Evolutionary conservation across 2,329 filamentous ascomycete species (phyloP).

Genomic region (Penicillium verrucosum): DNA sequence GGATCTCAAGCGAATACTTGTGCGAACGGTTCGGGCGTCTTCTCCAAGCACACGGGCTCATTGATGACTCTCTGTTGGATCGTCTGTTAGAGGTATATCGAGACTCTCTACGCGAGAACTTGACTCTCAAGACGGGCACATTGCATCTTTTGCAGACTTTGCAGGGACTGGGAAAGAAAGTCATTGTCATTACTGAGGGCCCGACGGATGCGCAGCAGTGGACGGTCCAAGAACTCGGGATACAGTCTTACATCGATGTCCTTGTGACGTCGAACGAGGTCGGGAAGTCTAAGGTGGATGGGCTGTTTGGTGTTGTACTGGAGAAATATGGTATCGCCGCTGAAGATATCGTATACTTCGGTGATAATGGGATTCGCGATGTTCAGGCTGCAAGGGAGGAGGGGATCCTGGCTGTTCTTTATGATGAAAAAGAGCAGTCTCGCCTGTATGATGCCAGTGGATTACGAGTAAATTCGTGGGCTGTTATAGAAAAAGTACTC

Average conservation of each 20-base stretch:
- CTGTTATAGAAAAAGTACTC: constrained; percentile 4
- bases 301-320: constrained; percentile 26
- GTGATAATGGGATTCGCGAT: constrained; percentile 29
- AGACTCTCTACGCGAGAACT: constrained; percentile 8
- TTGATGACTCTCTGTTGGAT: background rate
- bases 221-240: constrained; percentile 28
- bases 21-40: constrained; percentile 40
- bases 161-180: constrained; percentile 37
- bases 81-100: constrained; percentile 16
- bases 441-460: background rate
- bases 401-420: constrained; percentile 26
- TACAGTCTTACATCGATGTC: too few relatives aligned
- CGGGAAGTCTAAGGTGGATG: constrained; percentile 32
- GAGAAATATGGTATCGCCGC: constrained; percentile 18
- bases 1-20: constrained; percentile 45
- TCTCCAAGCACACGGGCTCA: constrained; percentile 24
- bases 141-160: constrained; percentile 35
- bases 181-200: constrained; percentile 48
- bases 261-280: constrained; percentile 24
- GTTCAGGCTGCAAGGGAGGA: constrained; percentile 22
- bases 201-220: constrained; percentile 49
- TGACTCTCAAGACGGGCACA: constrained; percentile 41
- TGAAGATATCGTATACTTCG: constrained; percentile 26
- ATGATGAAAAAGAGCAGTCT: constrained; percentile 14
- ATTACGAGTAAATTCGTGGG: constrained; percentile 16